Percentiles rank a stretch among this genome's conserved stretches.
Evolutionary conservation across 164 flowering plant genomes (phyloP).

Genomic region (Houttuynia cordata): DNA sequence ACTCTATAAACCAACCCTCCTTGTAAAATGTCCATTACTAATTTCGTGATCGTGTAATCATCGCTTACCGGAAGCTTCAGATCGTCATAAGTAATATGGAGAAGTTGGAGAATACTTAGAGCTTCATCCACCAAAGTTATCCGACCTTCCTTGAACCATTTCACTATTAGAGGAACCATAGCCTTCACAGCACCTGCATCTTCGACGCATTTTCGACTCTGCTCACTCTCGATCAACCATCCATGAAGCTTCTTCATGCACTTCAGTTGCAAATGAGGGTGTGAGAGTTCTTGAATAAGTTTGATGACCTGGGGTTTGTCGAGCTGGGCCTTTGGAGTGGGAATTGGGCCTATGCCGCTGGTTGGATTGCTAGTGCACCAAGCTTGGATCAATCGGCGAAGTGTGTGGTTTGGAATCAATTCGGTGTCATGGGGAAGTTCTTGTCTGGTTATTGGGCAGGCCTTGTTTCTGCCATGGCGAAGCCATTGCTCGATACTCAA

Average conservation of each 20-base stretch:
- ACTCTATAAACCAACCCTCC: not conserved
- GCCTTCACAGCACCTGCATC: slow-evolving; percentile 35
- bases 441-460: slow-evolving; percentile 61
- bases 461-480: slow-evolving; percentile 9
- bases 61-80: slow-evolving; percentile 1
- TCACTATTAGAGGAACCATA: slow-evolving; percentile 12
- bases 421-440: slow-evolving; percentile 23
- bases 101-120: slow-evolving; percentile 19
- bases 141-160: slow-evolving; percentile 10
- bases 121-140: slow-evolving; percentile 29
- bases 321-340: slow-evolving; percentile 15
- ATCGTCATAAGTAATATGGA: slow-evolving; percentile 10
- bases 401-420: slow-evolving; percentile 62
- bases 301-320: slow-evolving; percentile 18
- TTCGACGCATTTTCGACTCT: slow-evolving; percentile 25
- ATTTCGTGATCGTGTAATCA: slow-evolving; percentile 16
- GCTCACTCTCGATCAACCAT: slow-evolving; percentile 24
- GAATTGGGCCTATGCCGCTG: slow-evolving; percentile 43
- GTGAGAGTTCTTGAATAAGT: slow-evolving; percentile 20
- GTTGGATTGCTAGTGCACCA: slow-evolving; percentile 44
- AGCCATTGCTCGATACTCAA: slow-evolving; percentile 59
- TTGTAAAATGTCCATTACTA: slow-evolving; percentile 31
- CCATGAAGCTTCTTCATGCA: slow-evolving; percentile 18
- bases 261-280: slow-evolving; percentile 11
- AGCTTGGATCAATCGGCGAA: slow-evolving; percentile 55